Conservation (phyloP, 805 yeast species). For the Kodamaea neixiangensis region DNA sequence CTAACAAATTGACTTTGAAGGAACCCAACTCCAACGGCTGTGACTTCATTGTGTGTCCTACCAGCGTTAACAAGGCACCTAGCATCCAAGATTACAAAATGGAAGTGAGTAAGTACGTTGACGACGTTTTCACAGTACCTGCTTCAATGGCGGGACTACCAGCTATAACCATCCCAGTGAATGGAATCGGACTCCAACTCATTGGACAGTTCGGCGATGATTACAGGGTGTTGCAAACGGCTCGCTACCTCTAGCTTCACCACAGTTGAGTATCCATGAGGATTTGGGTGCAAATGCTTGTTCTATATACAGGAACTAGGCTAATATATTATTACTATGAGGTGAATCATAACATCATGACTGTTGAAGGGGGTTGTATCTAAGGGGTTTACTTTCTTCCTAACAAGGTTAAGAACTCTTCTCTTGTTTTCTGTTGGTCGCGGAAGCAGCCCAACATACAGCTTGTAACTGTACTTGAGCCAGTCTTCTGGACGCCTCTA, state of each 20-base stretch:
- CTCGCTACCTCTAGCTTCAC: neutral
- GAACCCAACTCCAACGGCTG: conserved; percentile 38
- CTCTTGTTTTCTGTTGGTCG: conserved; percentile 91
- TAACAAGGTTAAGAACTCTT: conserved; percentile 84
- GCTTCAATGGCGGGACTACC: conserved; percentile 93
- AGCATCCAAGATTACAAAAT: conserved; percentile 53
- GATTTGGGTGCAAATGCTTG: neutral
- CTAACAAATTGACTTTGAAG: conserved; percentile 16
- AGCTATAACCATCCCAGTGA: conserved; percentile 72
- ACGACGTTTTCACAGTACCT: conserved; percentile 87
- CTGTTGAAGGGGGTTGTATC: neutral
- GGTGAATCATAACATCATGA: conserved; percentile 11
- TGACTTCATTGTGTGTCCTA: conserved; percentile 76
- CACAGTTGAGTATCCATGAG: neutral
- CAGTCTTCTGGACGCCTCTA: conserved; percentile 95
- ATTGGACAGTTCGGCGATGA: conserved; percentile 90
- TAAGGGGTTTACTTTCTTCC: conserved; percentile 49
- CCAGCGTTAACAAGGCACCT: conserved; percentile 61
- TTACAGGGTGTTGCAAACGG: conserved; percentile 6
- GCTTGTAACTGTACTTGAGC: conserved; percentile 89
- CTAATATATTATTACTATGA: conserved; percentile 1
- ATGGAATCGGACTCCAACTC: conserved; percentile 65
- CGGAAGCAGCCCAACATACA: conserved; percentile 98
- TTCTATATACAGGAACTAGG: conserved; percentile 1
- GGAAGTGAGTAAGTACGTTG: conserved; percentile 60